Evolutionary conservation across 2,329 filamentous ascomycete species (phyloP).

Genomic region (Colletotrichum shisoi): DNA sequence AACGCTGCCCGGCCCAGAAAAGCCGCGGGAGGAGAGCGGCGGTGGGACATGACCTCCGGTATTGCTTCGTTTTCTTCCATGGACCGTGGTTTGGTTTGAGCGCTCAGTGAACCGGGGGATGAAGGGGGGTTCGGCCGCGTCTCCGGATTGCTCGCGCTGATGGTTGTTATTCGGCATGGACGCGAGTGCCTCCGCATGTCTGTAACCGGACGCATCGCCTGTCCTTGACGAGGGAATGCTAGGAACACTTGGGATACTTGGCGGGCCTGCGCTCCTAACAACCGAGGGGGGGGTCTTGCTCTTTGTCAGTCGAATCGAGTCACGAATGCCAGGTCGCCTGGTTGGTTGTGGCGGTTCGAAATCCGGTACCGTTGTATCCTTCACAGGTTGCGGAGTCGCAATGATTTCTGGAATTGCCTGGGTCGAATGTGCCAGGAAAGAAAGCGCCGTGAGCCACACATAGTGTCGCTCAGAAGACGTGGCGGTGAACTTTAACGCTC

Average conservation of each 20-base stretch:
- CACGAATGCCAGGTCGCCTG: conserved; percentile 71
- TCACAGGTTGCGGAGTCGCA: conserved; percentile 58
- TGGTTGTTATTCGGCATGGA: conserved; percentile 49
- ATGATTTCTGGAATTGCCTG: conserved; percentile 80
- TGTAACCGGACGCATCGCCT: conserved; percentile 50
- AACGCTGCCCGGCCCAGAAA: conserved; percentile 65
- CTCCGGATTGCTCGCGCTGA: conserved; percentile 60
- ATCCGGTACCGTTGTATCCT: conserved; percentile 58
- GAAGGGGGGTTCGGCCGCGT: conserved; percentile 74
- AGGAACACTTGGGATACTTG: conserved; percentile 62
- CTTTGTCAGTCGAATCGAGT: conserved; percentile 91
- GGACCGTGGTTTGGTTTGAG: conserved; percentile 58
- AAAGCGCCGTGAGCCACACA: conserved; percentile 91
- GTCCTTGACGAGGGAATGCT: conserved; percentile 51
- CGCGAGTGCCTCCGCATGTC: conserved; percentile 52
- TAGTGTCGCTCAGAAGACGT: conserved; percentile 85
- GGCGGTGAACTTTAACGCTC: conserved; percentile 95
- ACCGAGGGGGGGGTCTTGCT: conserved; percentile 56
- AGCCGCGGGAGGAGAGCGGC: conserved; percentile 78
- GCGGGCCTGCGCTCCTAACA: conserved; percentile 55
- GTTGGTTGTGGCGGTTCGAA: conserved; percentile 60
- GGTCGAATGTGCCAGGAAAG: conserved; percentile 90
- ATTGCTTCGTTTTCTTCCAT: conserved; percentile 88
- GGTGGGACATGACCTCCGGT: conserved; percentile 78
- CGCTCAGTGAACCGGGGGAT: conserved; percentile 74